Percentiles rank a stretch among this genome's conserved stretches.
These are phyloP conservation scores for Yamadazyma spencermartinsiae DNA, from an alignment of 1,139 yeast genomes.

Conservation along the genomic window DNA sequence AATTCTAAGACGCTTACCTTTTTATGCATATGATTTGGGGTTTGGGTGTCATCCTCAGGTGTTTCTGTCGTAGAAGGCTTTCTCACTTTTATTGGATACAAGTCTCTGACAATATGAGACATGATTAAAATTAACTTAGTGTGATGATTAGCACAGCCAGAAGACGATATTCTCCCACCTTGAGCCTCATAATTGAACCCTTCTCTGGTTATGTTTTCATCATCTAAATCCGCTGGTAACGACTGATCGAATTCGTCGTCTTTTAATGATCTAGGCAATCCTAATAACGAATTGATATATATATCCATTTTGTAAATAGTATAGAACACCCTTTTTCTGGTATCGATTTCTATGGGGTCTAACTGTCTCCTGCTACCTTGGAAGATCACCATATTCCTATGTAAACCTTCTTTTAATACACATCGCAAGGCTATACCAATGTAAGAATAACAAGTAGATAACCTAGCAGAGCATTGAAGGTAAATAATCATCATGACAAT, in stretches of 20 bases:
- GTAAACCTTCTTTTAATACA: constrained; percentile 85
- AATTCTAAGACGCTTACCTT: constrained; percentile 73
- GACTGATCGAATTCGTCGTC: constrained; percentile 90
- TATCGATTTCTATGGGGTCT: constrained; percentile 83
- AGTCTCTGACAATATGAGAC: constrained; percentile 43
- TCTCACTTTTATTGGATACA: constrained; percentile 42
- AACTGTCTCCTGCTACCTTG: constrained; percentile 52
- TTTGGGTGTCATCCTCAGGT: constrained; percentile 13
- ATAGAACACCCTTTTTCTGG: constrained; percentile 82
- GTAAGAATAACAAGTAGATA: constrained; percentile 88
- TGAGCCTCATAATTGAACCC: constrained; percentile 44
- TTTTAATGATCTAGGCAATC: constrained; percentile 73
- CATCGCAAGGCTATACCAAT: constrained; percentile 91
- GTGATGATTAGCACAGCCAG: constrained; percentile 85
- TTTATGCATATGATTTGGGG: constrained; percentile 50
- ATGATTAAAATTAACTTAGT: constrained; percentile 61
- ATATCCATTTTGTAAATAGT: constrained; percentile 91
- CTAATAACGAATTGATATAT: constrained; percentile 85
- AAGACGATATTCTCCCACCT: constrained; percentile 57
- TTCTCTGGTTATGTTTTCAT: constrained; percentile 76
- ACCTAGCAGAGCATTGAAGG: constrained; percentile 84
- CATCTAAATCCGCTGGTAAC: constrained; percentile 81
- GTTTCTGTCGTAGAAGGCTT: constrained; percentile 7
- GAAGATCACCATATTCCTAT: constrained; percentile 62
- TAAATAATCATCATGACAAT: constrained; percentile 73